Percentiles rank a stretch among this genome's conserved stretches.
Conservation (phyloP, 2,329 filamentous ascomycete genomes). For the Verticillium nubilum region DNA sequence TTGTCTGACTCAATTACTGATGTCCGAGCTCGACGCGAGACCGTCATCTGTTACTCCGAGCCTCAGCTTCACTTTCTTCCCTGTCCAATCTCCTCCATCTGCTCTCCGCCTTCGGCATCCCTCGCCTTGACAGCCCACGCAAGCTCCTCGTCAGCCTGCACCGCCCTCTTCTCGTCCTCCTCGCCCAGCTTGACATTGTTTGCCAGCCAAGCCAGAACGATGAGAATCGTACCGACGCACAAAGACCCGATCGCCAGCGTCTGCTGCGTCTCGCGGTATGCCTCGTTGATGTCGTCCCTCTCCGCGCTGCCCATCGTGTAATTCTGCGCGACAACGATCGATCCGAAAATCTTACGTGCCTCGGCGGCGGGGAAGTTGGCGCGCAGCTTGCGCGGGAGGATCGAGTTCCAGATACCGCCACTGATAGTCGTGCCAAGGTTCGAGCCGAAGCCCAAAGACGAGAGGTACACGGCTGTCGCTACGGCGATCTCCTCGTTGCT, state of each 20-base stretch:
- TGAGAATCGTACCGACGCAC: conserved; percentile 7
- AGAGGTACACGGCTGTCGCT: conserved; percentile 28
- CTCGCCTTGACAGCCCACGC: conserved; percentile 1
- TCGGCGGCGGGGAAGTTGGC: conserved; percentile 15
- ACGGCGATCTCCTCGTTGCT: conserved; percentile 27
- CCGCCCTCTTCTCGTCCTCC: conserved; percentile 4
- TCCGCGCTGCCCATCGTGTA: conserved; percentile 14
- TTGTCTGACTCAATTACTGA: background rate
- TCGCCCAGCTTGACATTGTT: conserved; percentile 10
- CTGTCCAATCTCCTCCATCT: background rate
- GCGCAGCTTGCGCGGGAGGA: conserved; percentile 19
- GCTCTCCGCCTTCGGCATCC: background rate
- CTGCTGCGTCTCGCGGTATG: conserved; percentile 20
- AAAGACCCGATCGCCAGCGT: conserved; percentile 19
- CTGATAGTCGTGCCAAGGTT: conserved; percentile 23
- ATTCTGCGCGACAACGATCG: conserved; percentile 17
- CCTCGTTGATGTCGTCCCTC: conserved; percentile 17
- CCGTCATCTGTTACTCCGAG: background rate
- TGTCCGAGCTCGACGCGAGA: background rate
- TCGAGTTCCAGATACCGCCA: conserved; percentile 29
- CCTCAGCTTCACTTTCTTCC: background rate
- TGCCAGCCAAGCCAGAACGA: conserved; percentile 14
- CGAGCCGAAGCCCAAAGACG: conserved; percentile 25
- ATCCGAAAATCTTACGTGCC: conserved; percentile 17
- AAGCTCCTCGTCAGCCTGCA: conserved; percentile 3